A percentile compares a stretch with the other conserved stretches of the same genome.
These are phyloP conservation scores for Acorus calamus DNA, from an alignment of 106 monocot genomes.

Conservation along the genomic window DNA sequence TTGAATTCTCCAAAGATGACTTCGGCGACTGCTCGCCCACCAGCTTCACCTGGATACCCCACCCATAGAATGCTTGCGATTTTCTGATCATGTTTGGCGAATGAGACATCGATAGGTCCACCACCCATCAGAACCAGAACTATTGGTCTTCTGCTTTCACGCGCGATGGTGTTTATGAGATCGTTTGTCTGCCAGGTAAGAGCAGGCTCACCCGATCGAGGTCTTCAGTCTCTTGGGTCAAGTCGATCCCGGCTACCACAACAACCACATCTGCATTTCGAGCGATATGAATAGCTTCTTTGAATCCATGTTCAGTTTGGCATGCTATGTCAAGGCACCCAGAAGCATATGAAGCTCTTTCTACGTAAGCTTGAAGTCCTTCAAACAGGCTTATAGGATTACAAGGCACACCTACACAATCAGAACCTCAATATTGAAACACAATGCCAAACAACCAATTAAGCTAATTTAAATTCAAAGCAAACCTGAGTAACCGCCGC, in stretches of 20 bases:
- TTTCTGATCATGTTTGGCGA: slow-evolving; percentile 36
- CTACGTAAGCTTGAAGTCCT: slow-evolving; percentile 38
- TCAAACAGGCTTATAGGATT: slow-evolving; percentile 37
- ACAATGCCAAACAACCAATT: neutral
- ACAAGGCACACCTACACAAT: slow-evolving; percentile 50
- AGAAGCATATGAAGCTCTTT: slow-evolving; percentile 23
- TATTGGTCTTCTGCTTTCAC: slow-evolving; percentile 39
- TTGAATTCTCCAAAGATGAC: slow-evolving; percentile 70
- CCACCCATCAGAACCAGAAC: slow-evolving; percentile 72
- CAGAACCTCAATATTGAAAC: neutral
- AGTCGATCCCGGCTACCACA: slow-evolving; percentile 63
- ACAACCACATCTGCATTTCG: slow-evolving; percentile 41
- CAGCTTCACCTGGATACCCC: slow-evolving; percentile 88
- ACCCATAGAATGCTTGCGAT: slow-evolving; percentile 76
- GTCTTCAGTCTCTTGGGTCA: slow-evolving; percentile 65
- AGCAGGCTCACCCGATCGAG: slow-evolving; percentile 63
- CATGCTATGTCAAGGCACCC: slow-evolving; percentile 58
- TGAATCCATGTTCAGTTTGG: slow-evolving; percentile 24
- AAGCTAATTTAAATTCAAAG: neutral
- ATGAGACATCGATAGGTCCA: slow-evolving; percentile 76
- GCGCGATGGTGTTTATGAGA: slow-evolving; percentile 33
- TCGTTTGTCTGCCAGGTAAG: slow-evolving; percentile 77
- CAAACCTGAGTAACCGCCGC: slow-evolving; percentile 73
- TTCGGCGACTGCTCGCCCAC: slow-evolving; percentile 61
- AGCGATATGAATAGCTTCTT: slow-evolving; percentile 45